Percentiles rank a stretch among this genome's conserved stretches.
Conservation (phyloP, 805 yeast species). For the Schwanniomyces vanrijiae region DNA sequence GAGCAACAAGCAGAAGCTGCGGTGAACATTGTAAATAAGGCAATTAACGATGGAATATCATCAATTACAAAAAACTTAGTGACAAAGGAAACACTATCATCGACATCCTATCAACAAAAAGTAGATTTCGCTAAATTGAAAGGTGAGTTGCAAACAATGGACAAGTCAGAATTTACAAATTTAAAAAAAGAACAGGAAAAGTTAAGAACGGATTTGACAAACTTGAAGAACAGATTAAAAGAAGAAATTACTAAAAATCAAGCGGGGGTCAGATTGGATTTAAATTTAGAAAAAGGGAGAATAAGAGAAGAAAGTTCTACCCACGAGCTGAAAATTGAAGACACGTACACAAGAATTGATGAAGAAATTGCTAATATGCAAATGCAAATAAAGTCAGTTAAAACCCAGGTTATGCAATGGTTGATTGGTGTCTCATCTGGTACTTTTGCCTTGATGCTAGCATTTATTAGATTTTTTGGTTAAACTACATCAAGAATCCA, state of each 20-base stretch:
- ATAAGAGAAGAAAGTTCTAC: slow-evolving; percentile 91
- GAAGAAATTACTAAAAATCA: slow-evolving; percentile 90
- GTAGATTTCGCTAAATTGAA: slow-evolving; percentile 94
- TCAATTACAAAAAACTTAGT: slow-evolving; percentile 76
- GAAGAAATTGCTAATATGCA: slow-evolving; percentile 94
- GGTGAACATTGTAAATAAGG: slow-evolving; percentile 66
- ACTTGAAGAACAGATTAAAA: slow-evolving; percentile 75
- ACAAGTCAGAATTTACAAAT: slow-evolving; percentile 78
- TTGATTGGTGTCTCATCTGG: slow-evolving; percentile 97
- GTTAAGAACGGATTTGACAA: slow-evolving; percentile 79
- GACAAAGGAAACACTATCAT: slow-evolving; percentile 78
- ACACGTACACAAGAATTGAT: slow-evolving; percentile 91
- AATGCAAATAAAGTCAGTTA: slow-evolving; percentile 91
- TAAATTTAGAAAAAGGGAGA: slow-evolving; percentile 92
- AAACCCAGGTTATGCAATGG: slow-evolving; percentile 98
- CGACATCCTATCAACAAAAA: slow-evolving; percentile 90
- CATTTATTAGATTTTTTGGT: slow-evolving; percentile 81
- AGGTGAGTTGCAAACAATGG: slow-evolving; percentile 87
- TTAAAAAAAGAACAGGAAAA: slow-evolving; percentile 87
- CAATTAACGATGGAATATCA: slow-evolving; percentile 77
- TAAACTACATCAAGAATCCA: slow-evolving; percentile 16
- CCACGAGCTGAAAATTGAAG: slow-evolving; percentile 91
- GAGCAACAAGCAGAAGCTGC: slow-evolving; percentile 78
- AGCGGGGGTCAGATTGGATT: slow-evolving; percentile 86
- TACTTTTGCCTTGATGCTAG: slow-evolving; percentile 90